These are phyloP conservation scores for Aspergillus hortae DNA, from an alignment of 2,329 filamentous ascomycete genomes.

Conservation along the genomic window DNA sequence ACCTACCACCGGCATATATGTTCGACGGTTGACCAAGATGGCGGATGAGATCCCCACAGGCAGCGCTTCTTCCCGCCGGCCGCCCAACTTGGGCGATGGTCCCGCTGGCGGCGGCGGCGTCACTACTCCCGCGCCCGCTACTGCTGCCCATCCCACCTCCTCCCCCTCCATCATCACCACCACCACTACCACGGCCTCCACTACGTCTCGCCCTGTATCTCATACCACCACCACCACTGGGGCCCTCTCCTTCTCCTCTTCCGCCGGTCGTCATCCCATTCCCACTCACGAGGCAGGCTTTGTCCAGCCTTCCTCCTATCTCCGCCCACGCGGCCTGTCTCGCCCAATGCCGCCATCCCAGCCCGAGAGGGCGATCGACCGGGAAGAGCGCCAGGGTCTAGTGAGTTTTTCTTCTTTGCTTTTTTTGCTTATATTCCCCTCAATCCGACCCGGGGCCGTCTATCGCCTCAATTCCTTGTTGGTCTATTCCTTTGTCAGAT, in stretches of 20 bases:
- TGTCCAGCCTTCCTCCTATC: conserved; percentile 48
- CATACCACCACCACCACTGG: neutral
- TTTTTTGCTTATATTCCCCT: conserved; percentile 4
- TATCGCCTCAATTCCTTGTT: neutral
- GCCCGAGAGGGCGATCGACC: conserved; percentile 45
- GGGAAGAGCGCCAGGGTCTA: conserved; percentile 49
- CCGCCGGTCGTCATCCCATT: conserved; percentile 9
- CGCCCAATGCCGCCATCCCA: conserved; percentile 39
- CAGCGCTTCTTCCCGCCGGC: conserved; percentile 19
- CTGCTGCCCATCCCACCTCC: neutral
- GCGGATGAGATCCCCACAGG: conserved; percentile 24
- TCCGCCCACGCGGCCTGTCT: conserved; percentile 38
- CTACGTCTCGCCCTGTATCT: neutral
- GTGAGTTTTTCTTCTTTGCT: conserved; percentile 31
- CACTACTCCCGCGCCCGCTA: neutral
- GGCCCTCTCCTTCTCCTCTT: conserved; percentile 7
- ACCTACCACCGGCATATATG: neutral
- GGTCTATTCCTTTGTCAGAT: no score
- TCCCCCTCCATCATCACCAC: conserved; percentile 1
- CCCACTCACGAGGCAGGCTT: conserved; percentile 44
- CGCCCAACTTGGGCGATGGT: conserved; percentile 8
- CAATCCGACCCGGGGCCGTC: neutral
- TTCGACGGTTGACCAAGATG: conserved; percentile 9
- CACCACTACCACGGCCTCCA: neutral
- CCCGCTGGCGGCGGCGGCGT: neutral